Percentiles rank a stretch among this genome's conserved stretches.
Evolutionary conservation across 2,329 filamentous ascomycete genomes (phyloP).

Genomic region (Aspergillus spinulosporus): DNA sequence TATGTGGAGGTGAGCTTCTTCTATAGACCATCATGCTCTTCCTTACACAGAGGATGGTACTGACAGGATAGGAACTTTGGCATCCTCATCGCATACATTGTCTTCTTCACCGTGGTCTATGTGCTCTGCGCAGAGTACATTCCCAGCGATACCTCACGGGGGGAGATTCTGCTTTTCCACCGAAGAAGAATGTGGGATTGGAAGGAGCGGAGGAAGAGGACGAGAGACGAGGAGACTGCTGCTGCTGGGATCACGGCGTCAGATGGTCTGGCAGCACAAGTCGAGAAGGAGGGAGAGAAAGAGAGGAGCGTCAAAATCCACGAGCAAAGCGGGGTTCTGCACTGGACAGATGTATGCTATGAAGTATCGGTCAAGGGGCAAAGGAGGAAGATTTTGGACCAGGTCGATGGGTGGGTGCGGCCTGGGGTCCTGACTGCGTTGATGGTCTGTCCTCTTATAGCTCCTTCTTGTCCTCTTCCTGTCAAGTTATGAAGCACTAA

Average conservation of each 20-base stretch:
- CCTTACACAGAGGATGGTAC: background rate
- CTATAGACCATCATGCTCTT: background rate
- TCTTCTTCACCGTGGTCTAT: conserved; percentile 58
- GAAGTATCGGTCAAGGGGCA: conserved; percentile 79
- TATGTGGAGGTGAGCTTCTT: conserved; percentile 53
- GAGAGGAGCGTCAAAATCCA: conserved; percentile 48
- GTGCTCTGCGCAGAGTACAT: conserved; percentile 46
- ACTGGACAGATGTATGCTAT: conserved; percentile 83
- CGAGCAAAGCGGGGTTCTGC: conserved; percentile 74
- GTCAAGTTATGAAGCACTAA: conserved; percentile 27
- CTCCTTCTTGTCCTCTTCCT: background rate
- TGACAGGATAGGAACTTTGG: conserved; percentile 15
- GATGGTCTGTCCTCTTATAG: conserved; percentile 57
- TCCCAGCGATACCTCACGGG: conserved; percentile 40
- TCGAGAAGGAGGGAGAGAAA: background rate
- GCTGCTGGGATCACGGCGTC: background rate
- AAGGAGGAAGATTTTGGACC: conserved; percentile 71
- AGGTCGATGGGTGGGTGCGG: conserved; percentile 91
- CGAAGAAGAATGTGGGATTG: background rate
- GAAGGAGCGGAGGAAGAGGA: background rate
- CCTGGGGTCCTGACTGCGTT: conserved; percentile 85
- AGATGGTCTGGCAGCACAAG: background rate
- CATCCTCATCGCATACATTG: background rate
- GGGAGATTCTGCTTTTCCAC: conserved; percentile 18
- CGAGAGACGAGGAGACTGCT: conserved; percentile 5